Base-by-base conservation (phyloP, 2,329 filamentous ascomycete species). In the Fusarium xylarioides region DNA sequence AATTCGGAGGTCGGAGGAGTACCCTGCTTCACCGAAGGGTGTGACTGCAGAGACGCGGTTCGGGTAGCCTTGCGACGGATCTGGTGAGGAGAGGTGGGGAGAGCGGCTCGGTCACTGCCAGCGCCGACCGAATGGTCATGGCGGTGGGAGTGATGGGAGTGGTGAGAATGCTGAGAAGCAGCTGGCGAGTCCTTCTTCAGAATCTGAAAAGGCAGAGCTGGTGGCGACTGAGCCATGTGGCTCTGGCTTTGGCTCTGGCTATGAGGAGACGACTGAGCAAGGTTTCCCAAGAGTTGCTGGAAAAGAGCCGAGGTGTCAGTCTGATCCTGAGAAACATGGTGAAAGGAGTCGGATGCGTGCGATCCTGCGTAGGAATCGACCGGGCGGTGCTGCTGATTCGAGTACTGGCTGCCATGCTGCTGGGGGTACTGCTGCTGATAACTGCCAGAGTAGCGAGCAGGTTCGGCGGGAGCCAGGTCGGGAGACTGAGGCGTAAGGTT, bases 131-230 rank as follows among this genome's bases (percentile, higher is more conserved):
- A 72, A 63, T 82, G 81, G 14, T 86, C 85, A 43, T 75, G 79
- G 26, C 79, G 78, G 61, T 81, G 79, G 6, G 75, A 80, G 43
- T 79, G 78, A 57, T 81, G 78, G 3, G 82, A 81, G 53, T 82
- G 81, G 12, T 86, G 85, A 26, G 75, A 80, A 35, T 80, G 79
- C 59, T 81, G 79, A 7, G 82, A 82, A 49, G 78, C 79, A 57
- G 81, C 78, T 38, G 85, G 82, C 65, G 84, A 82, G 23, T 83
- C 82, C 80, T 89, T 89, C 80, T 88, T 88, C 32, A 88, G 79
- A 63, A 87, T 85, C 74, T 88, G 86, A 64, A 86, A 83, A 47
- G 82, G 78, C 57, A 79, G 78, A 32, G 81, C 78, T 35, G 62
- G 73, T 28, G 77, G 73, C 16, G 75, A 73, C 42, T 76, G 74